Conservation (phyloP, 257 asterid genomes). For the Datura wrightii region DNA sequence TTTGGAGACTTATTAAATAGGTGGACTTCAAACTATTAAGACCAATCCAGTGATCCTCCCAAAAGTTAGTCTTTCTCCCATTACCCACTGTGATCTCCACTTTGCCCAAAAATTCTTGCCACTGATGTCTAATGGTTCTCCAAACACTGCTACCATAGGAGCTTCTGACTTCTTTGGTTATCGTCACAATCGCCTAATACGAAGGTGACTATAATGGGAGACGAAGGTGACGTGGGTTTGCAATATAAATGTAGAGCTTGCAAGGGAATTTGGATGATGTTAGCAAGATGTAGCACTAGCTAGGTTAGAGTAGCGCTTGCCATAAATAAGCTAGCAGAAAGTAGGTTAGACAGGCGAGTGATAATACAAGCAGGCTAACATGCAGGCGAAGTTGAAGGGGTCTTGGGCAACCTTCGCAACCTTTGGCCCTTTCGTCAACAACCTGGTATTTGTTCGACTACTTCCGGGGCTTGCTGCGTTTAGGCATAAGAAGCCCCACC, state of each 20-base stretch:
- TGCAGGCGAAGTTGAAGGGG: background rate
- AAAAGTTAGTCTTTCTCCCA: background rate
- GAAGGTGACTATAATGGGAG: background rate
- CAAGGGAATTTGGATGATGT: background rate
- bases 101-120: conserved; percentile 16
- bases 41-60: background rate
- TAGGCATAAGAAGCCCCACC: too few species aligned
- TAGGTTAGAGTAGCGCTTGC: background rate
- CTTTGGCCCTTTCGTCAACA: too few species aligned
- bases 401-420: background rate
- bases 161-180: background rate
- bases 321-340: background rate
- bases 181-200: background rate
- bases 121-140: background rate
- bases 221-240: background rate
- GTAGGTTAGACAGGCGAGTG: background rate
- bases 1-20: background rate
- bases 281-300: background rate
- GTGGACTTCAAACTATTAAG: background rate
- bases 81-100: background rate
- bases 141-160: background rate
- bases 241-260: background rate
- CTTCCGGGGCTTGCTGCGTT: too few species aligned
- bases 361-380: background rate
- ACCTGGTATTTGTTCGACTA: too few species aligned